Percentiles rank a stretch among this genome's conserved stretches.
phyloP scores from a whole-genome alignment of 306 rosid genomes.

The Dalbergia cochinchinensis region DNA sequence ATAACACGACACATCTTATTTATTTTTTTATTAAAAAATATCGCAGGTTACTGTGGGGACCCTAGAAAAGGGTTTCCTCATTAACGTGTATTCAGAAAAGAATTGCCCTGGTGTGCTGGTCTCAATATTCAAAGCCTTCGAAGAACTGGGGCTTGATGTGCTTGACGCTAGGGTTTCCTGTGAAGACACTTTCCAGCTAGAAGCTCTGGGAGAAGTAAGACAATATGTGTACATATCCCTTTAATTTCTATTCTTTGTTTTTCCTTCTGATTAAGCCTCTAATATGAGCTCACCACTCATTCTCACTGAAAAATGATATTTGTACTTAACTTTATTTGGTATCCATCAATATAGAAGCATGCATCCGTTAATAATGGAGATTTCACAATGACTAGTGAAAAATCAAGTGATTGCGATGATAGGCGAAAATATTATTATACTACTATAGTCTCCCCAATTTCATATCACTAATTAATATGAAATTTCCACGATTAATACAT shows the following conservation, averaged over 20 bases:
- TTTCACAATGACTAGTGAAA: too few species aligned
- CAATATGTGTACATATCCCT: background rate
- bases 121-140: slow-evolving; percentile 80
- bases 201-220: slow-evolving; percentile 89
- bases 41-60: slow-evolving; percentile 80
- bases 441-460: too few species aligned
- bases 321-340: too few species aligned
- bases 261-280: background rate
- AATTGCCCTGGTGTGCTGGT: slow-evolving; percentile 79
- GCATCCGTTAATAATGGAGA: too few species aligned
- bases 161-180: slow-evolving; percentile 95
- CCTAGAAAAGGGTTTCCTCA: slow-evolving; percentile 75
- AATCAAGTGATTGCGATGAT: too few species aligned
- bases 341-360: too few species aligned
- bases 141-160: slow-evolving; percentile 80
- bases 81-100: slow-evolving; percentile 70
- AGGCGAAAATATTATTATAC: too few species aligned
- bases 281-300: background rate
- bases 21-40: background rate
- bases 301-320: too few species aligned
- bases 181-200: slow-evolving; percentile 77
- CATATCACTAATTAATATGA: too few species aligned
- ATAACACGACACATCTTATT: too few species aligned
- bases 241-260: background rate
- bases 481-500: too few species aligned